Conservation (phyloP, 2,329 filamentous ascomycete genomes). For the Epichloe gansuensis region DNA sequence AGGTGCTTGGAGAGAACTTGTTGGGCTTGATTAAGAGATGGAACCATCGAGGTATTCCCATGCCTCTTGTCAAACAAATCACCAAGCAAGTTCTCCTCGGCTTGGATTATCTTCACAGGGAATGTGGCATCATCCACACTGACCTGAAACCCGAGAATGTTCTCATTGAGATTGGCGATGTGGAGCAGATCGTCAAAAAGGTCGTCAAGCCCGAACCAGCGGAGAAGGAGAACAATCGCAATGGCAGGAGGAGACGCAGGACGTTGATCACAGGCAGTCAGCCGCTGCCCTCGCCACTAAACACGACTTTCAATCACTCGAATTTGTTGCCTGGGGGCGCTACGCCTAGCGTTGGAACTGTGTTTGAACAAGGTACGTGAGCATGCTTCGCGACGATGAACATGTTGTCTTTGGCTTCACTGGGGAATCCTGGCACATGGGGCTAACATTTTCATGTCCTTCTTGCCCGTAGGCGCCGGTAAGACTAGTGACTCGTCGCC, state of each 20-base stretch:
- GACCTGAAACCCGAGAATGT: constrained; percentile 97
- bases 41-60: constrained; percentile 95
- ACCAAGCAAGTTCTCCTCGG: constrained; percentile 95
- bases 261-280: constrained; percentile 96
- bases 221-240: constrained; percentile 81
- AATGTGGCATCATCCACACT: constrained; percentile 98
- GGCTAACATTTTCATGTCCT: background rate
- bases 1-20: constrained; percentile 90
- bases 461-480: constrained; percentile 17
- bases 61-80: constrained; percentile 95
- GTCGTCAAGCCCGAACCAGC: constrained; percentile 70
- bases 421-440: background rate
- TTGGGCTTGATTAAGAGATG: constrained; percentile 93
- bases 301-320: constrained; percentile 73
- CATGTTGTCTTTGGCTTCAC: background rate
- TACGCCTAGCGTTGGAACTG: constrained; percentile 68
- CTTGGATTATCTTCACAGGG: constrained; percentile 88
- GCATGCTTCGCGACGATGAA: background rate
- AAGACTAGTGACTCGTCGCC: constrained; percentile 31
- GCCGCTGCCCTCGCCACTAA: constrained; percentile 85
- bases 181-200: constrained; percentile 95
- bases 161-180: constrained; percentile 94
- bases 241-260: constrained; percentile 75
- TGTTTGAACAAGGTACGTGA: constrained; percentile 63
- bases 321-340: constrained; percentile 55